Evolutionary conservation across 495 filamentous ascomycete genomes (phyloP).

Genomic region (Penicillium herquei): DNA sequence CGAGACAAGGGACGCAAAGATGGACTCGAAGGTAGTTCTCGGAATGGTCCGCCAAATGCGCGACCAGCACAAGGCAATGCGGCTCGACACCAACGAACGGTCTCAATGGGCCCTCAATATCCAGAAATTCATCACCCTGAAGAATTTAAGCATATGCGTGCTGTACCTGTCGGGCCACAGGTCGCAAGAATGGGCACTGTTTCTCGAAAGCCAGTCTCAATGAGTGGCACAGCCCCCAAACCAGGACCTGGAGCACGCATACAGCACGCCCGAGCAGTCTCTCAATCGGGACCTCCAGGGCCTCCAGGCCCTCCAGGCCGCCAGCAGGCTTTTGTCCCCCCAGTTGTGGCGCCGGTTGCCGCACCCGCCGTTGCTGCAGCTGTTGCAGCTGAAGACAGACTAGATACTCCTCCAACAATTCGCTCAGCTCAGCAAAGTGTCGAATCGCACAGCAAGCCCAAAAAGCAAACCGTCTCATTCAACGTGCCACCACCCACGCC

Average conservation of each 20-base stretch:
- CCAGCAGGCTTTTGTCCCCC: slow-evolving; percentile 1
- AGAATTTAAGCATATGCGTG: slow-evolving; percentile 18
- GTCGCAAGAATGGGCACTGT: slow-evolving; percentile 24
- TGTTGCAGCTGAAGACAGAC: slow-evolving; percentile 13
- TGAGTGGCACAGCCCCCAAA: slow-evolving; percentile 26
- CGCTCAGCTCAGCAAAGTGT: slow-evolving; percentile 21
- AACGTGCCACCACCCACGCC: slow-evolving; percentile 49
- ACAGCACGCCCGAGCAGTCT: slow-evolving; percentile 13
- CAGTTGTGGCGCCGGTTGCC: neutral
- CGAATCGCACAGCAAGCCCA: slow-evolving; percentile 33
- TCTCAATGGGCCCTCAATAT: slow-evolving; percentile 20
- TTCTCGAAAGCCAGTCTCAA: slow-evolving; percentile 30
- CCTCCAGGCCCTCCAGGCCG: slow-evolving; percentile 6
- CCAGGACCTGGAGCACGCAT: slow-evolving; percentile 8
- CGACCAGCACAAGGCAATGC: slow-evolving; percentile 7
- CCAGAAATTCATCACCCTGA: slow-evolving; percentile 12
- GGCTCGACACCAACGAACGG: slow-evolving; percentile 18
- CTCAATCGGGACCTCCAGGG: slow-evolving; percentile 11
- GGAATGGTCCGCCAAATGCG: slow-evolving; percentile 4
- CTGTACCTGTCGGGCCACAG: slow-evolving; percentile 10
- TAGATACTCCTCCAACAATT: slow-evolving; percentile 14
- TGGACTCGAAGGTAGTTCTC: slow-evolving; percentile 1
- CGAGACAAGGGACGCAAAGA: slow-evolving; percentile 7
- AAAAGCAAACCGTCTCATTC: slow-evolving; percentile 46
- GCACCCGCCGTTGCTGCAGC: neutral